Percentiles rank a stretch among this genome's conserved stretches.
Conservation (phyloP, 1,139 yeast species). For the Sugiyamaella grinbergsii region DNA sequence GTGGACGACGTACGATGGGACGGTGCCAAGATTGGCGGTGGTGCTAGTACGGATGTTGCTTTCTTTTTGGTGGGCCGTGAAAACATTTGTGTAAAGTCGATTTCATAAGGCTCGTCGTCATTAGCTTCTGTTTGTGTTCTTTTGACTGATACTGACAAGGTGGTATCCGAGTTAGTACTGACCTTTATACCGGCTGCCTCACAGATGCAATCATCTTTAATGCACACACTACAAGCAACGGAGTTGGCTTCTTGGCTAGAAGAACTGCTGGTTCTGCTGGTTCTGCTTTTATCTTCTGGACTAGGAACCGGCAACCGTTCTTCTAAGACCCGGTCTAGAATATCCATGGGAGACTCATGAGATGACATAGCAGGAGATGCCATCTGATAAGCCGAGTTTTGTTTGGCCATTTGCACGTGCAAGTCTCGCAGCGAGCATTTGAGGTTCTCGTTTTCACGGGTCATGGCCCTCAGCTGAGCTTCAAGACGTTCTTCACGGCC, state of each 20-base stretch:
- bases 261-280: too few relatives aligned
- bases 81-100: conserved; percentile 39
- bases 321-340: conserved; percentile 46
- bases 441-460: conserved; percentile 31
- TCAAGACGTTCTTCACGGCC: conserved; percentile 32
- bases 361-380: conserved; percentile 56
- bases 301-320: conserved; percentile 42
- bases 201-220: conserved; percentile 70
- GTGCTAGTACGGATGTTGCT: conserved; percentile 5
- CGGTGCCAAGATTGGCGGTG: conserved; percentile 9
- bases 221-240: conserved; percentile 65
- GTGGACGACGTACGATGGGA: conserved; percentile 9
- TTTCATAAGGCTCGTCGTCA: conserved; percentile 36
- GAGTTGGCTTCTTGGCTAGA: conserved; percentile 12
- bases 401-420: conserved; percentile 24
- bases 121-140: conserved; percentile 7
- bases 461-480: conserved; percentile 25
- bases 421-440: conserved; percentile 24
- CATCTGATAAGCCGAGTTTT: conserved; percentile 28
- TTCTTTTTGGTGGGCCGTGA: conserved; percentile 26
- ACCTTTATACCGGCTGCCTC: conserved; percentile 54
- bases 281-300: conserved; percentile 10
- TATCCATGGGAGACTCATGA: conserved; percentile 39
- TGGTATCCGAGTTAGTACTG: neutral
- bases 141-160: conserved; percentile 12